phyloP scores from a whole-genome alignment of 139 green algal species.

The Coelastrella sp. region DNA sequence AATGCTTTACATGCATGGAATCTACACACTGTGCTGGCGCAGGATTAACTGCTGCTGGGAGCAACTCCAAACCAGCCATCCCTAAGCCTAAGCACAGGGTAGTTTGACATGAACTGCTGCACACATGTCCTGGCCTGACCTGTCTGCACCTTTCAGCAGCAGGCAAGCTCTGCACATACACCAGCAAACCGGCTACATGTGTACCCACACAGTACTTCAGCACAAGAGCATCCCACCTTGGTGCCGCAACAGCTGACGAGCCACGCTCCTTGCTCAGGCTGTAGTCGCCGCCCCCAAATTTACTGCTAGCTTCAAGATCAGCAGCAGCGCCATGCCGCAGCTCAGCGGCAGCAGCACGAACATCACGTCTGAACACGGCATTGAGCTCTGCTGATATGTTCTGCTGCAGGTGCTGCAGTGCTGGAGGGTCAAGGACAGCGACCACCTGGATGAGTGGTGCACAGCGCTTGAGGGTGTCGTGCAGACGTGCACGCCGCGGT shows the following conservation, averaged over 20 bases:
- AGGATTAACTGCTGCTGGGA: neutral
- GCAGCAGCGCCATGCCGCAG: slow-evolving; percentile 5
- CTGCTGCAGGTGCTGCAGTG: slow-evolving; percentile 31
- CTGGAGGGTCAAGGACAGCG: slow-evolving; percentile 47
- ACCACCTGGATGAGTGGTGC: slow-evolving; percentile 43
- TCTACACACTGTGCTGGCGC: neutral
- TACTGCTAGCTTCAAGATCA: neutral
- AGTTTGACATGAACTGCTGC: too few relatives aligned
- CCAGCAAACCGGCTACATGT: too few relatives aligned
- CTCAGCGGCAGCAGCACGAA: neutral
- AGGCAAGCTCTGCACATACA: too few relatives aligned
- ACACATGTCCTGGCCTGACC: too few relatives aligned
- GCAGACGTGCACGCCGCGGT: slow-evolving; percentile 4
- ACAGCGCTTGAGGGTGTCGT: slow-evolving; percentile 18
- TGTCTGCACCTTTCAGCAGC: too few relatives aligned
- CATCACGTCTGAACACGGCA: slow-evolving; percentile 45
- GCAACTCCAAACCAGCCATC: too few relatives aligned
- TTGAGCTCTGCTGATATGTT: neutral
- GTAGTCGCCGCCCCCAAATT: slow-evolving; percentile 28
- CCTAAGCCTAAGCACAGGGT: too few relatives aligned
- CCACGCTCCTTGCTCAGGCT: slow-evolving; percentile 24
- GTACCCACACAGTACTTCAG: too few relatives aligned
- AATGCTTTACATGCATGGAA: too few relatives aligned
- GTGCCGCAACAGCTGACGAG: neutral
- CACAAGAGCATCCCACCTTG: too few relatives aligned